Evolutionary conservation across 148 eudicot species (phyloP), one percentile per base, ranked within the genome.

Genomic region (Gaultheria prostrata): DNA sequence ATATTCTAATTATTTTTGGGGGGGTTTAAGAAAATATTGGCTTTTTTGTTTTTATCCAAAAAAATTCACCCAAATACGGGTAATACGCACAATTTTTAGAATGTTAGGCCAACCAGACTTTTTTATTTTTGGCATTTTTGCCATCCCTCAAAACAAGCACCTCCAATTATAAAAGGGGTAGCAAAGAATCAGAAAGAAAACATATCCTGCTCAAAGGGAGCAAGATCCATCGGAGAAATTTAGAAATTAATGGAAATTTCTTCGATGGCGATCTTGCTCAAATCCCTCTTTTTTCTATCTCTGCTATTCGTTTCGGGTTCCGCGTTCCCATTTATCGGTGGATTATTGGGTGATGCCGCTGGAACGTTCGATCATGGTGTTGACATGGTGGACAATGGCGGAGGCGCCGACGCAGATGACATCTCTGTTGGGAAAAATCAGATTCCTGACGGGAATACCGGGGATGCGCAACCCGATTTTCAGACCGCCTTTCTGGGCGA

Each of bases 401-500:
- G 54, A 0, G 33, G 79, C 45, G 4, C 1, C 0, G 24, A 35
- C 26, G 21, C 51, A 15, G 63, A 4, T 14, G 24, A 2, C 59
- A 14, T 20, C 43, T 5, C 43, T 39, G 61, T 6, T 9, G 12
- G 1, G 0, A 32, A 33, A 7, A 17, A 51, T 35, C 24, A 75
- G 18, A 6, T 33, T 32, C 63, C 1, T 13, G 1, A 26, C 2
- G 78, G 5, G 18, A 7, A 35, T 15, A 1, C 61, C 0, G 50
- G 43, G 32, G 17, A 6, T 20, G 49, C 30, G 17, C 79, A 78
- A 21, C 84, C 78, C 18, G 88, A 84, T 33, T 80, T 76, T 13
- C 84, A 90, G 53, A 88, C 90, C 4, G 17, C 80, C 2, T 84
- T 13, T 48, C 11, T 46, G 15, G 99, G 99, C 0, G 9, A 43